Percentiles rank a stretch among this genome's conserved stretches.
These are phyloP conservation scores for Amaranthus tricolor DNA, from an alignment of 179 eudicot species.

Conservation along the genomic window DNA sequence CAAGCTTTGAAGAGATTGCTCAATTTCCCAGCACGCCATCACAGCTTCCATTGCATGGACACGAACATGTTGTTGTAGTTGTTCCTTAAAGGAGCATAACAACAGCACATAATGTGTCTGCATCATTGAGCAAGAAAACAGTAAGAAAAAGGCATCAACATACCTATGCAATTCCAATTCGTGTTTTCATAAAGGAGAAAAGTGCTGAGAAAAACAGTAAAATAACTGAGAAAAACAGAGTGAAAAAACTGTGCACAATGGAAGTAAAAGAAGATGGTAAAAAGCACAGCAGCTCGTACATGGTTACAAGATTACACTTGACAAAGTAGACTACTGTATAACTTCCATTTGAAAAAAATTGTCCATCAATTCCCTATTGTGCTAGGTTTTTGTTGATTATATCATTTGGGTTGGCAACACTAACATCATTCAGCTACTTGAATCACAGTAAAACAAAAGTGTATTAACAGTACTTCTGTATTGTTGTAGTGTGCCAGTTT, in stretches of 20 bases:
- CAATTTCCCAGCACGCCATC: constrained; percentile 99
- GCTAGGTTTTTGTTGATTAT: not conserved
- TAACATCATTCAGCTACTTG: not conserved
- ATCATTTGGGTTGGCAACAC: not conserved
- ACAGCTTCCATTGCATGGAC: constrained; percentile 99
- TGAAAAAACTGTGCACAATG: not conserved
- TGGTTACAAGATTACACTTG: not conserved
- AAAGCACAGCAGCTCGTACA: not conserved
- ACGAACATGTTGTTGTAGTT: constrained; percentile 96
- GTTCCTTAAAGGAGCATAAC: constrained; percentile 91
- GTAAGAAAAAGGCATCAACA: constrained; percentile 2
- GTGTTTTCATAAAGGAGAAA: not conserved
- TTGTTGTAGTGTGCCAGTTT: not conserved
- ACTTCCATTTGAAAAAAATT: not conserved
- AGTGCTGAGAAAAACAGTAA: not conserved
- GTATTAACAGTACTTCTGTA: not conserved
- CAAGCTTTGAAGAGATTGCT: constrained; percentile 94
- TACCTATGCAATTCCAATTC: not conserved
- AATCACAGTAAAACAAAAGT: too few species aligned
- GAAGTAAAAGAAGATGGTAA: not conserved
- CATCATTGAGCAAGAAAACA: constrained; percentile 22
- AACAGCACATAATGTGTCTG: constrained; percentile 90
- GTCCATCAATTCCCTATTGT: not conserved
- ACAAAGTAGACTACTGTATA: not conserved
- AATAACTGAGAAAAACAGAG: not conserved